Base-by-base conservation (phyloP, 2,329 filamentous ascomycete species). In the Colletotrichum sp. region DNA sequence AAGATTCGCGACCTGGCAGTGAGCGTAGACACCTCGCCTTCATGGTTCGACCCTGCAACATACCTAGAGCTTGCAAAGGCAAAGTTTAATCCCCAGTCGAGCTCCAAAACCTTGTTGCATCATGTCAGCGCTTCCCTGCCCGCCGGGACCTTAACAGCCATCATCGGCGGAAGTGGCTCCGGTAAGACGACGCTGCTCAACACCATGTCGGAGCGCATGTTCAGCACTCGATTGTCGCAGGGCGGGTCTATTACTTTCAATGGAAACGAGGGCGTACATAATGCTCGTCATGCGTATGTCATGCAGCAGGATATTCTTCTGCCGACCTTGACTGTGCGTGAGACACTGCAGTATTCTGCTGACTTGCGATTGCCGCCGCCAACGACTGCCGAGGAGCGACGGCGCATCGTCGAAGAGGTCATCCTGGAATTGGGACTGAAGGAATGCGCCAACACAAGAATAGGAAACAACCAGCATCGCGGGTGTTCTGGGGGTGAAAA, bases 401-500 rank as follows among this genome's bases (percentile, higher is more conserved):
- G 85, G 34, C 87, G 85, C 13, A 89, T 95, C 16, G 94, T 96
- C 2, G 93, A 96, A 77, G 93, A 94, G 78, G 94, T 96, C 26
- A 95, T 96, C 60, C 85, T 94, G 10, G 94, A 96, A 80, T 84
- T 96, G 4, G 93, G 94, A 0, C 82, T 96, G 55, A 95, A 95
- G 81, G 94, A 96, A 78, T 95, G 94, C 74, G 94, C 94, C 28
- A 86, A 95, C 77, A 96, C 94, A 1, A 87, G 92, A 10, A 94
- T 96, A 68, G 94, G 94, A 1, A 93, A 92, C 79, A 90, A 90
- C 72, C 89, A 90, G 67, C 93, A 95, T 79, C 93, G 94, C 61
- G 94, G 94, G 0, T 96, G 94, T 80, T 95, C 93, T 61, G 94
- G 94, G 1, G 94, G 94, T 5, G 94, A 96, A 82, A 96, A 95